Evolutionary conservation across 2,329 filamentous ascomycete genomes (phyloP), one percentile per base, ranked within the genome.

Genomic region (Metarhizium humberi): DNA sequence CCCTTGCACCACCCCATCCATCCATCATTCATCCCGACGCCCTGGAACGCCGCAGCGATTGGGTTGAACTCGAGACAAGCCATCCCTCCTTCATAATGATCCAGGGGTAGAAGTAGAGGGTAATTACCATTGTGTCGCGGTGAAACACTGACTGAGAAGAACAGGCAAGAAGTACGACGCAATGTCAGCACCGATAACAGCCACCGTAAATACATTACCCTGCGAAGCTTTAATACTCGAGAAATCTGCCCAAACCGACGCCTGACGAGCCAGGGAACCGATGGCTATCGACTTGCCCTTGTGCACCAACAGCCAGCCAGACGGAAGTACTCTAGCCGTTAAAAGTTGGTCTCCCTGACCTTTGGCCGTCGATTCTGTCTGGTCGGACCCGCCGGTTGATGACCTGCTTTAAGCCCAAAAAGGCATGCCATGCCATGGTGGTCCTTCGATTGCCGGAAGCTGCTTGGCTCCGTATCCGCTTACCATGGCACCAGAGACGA

Each of bases 381-480:
- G 38, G 55, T 55, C 57, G 57, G 57, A 50, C 55, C 51, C 53
- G 53, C 55, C 48, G 55, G 40, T 32, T 18, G 50, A 32, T 34
- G 49, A 20, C 50, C 14, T 49, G 34, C 45, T 50, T 50, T 45
- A 50, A 40, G 50, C 53, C 55, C 16, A 52, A 55, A 51, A n/a
- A 51, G 57, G 43, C 43, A 54, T 53, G 40, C 48, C 55, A 38
- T 34, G 18, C 18, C 25, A 25, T 42, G 50, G 7, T 14, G 40
- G 16, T 6, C 34, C 34, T 2, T 36, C 2, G n/a, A 18, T 43
- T 43, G 5, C 6, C n/a, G 13, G n/a, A 43, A 14, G 13, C 13
- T 18, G 11, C 40, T 16, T 10, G 20, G 43, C 43, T 46, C 43
- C 43, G 25, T 20, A 25, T 46, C 43, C n/a, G n/a, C 43, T 46